phyloP scores from a whole-genome alignment of 768 basidiomycete genomes.

The Hortiboletus campestris region DNA sequence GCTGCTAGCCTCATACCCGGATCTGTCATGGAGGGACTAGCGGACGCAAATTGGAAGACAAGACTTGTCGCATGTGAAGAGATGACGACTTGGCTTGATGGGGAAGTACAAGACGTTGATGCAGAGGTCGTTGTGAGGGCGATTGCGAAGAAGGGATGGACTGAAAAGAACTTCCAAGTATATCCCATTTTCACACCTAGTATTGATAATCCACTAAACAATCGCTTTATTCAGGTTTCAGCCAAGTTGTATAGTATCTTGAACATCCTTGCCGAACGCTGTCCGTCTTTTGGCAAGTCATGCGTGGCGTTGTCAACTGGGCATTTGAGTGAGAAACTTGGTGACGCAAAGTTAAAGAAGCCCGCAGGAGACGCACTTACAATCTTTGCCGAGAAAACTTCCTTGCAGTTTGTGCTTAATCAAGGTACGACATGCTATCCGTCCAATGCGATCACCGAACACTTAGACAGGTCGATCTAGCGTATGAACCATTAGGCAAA shows the following conservation, averaged over 20 bases:
- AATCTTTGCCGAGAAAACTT: constrained; percentile 86
- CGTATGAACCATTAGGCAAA: constrained; percentile 89
- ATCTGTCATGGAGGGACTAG: constrained; percentile 66
- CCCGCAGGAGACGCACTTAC: constrained; percentile 87
- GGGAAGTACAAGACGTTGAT: constrained; percentile 62
- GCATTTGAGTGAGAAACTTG: constrained; percentile 90
- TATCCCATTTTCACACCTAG: constrained; percentile 5
- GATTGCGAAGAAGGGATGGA: constrained; percentile 91
- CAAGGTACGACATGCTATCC: constrained; percentile 60
- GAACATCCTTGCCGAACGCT: constrained; percentile 66
- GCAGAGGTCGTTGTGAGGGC: constrained; percentile 87
- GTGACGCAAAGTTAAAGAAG: constrained; percentile 96
- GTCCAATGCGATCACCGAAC: constrained; percentile 9
- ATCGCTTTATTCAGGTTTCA: constrained; percentile 61
- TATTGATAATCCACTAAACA: constrained; percentile 8
- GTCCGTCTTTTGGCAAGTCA: constrained; percentile 81
- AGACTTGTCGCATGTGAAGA: constrained; percentile 85
- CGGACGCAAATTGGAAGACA: constrained; percentile 92
- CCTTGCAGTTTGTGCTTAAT: constrained; percentile 88
- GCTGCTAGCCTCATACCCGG: constrained; percentile 72
- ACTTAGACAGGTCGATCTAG: constrained; percentile 40
- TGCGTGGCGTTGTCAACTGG: constrained; percentile 79
- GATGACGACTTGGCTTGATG: constrained; percentile 80
- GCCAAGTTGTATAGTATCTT: constrained; percentile 84
- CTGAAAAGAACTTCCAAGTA: constrained; percentile 99